A percentile compares a stretch with the other conserved stretches of the same genome.
phyloP scores from a whole-genome alignment of 2,329 filamentous ascomycete species.

The Fusarium vanettenii region DNA sequence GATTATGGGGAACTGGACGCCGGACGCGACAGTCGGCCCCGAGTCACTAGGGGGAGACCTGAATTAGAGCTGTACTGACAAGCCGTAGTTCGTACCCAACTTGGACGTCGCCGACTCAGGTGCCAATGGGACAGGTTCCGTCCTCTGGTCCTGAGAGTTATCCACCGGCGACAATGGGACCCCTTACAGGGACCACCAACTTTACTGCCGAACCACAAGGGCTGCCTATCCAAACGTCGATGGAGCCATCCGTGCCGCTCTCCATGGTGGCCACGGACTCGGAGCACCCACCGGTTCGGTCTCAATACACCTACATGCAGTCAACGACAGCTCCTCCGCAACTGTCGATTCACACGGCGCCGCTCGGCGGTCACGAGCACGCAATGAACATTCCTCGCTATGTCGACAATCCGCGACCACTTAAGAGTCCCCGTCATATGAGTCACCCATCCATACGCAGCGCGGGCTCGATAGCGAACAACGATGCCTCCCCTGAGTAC shows the following conservation, averaged over 20 bases:
- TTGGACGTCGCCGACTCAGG: slow-evolving; percentile 62
- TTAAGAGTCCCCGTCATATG: slow-evolving; percentile 67
- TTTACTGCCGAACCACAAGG: slow-evolving; percentile 66
- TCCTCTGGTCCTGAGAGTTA: slow-evolving; percentile 59
- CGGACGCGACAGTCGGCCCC: neutral
- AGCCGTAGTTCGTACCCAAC: slow-evolving; percentile 65
- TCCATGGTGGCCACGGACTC: slow-evolving; percentile 62
- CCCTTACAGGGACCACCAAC: slow-evolving; percentile 59
- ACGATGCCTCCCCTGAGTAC: slow-evolving; percentile 65
- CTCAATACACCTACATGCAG: slow-evolving; percentile 67
- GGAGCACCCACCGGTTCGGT: slow-evolving; percentile 59
- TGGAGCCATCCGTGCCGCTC: slow-evolving; percentile 64
- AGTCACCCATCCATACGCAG: slow-evolving; percentile 67
- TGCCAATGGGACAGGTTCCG: slow-evolving; percentile 61
- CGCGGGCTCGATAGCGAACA: slow-evolving; percentile 59
- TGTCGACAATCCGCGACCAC: slow-evolving; percentile 66
- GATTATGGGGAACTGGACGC: neutral
- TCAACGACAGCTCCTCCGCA: slow-evolving; percentile 63
- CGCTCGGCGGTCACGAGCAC: slow-evolving; percentile 54
- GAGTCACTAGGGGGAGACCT: neutral
- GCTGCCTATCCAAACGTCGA: slow-evolving; percentile 63
- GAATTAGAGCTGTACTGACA: slow-evolving; percentile 42
- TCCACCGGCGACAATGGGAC: slow-evolving; percentile 63
- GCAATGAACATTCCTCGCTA: slow-evolving; percentile 67
- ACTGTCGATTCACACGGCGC: slow-evolving; percentile 55